Base-by-base conservation (phyloP, 768 basidiomycete species). In the Dacryopinax spathularia region DNA sequence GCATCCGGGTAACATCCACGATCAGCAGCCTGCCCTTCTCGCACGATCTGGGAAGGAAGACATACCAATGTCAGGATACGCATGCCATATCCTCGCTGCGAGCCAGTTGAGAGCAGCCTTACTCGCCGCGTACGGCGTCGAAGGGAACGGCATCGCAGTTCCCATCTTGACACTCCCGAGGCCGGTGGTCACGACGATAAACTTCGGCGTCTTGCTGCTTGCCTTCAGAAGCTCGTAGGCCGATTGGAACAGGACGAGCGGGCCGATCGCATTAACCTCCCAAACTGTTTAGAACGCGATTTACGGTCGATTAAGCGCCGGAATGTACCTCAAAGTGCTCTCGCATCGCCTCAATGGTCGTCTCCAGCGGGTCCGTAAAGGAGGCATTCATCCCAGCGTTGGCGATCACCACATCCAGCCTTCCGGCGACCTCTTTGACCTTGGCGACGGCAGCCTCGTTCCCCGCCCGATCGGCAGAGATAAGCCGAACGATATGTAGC, bases 351-450 rank as follows among this genome's bases (percentile, higher is more conserved):
- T n/a, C n/a, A n/a, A n/a, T n/a, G n/a, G n/a, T n/a, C n/a, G n/a
- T n/a, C n/a, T 27, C 41, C 34, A 48, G 15, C n/a, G 35, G 27
- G 16, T 18, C 18, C 3, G 18, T 3, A 27, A 29, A 18, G 12
- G 33, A 18, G 4, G 37, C 27, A 15, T 15, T 15, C 33, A 69
- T 63, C 7, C 69, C 69, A 1, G 69, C 69, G 56, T 70, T 70
- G 27, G 69, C 68, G 25, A 70, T 63, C 37, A 70, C 44, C 10
- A 68, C 68, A 60, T 69, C 68, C 0, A 70, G 12, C 22, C 62
- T 63, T 1, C 67, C 69, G 5, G 62, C 66, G 18, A 63, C 62
- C 27, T 35, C 44, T 59, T 65, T 39, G 59, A 69, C 60, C 10
- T 31, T 25, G 36, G 62, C 39, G 0, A 65, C 63, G 0, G 67